A percentile compares a stretch with the other conserved stretches of the same genome.
Conservation (phyloP, 1,284 basidiomycete species). For the Microbotryomycetes sp. region DNA sequence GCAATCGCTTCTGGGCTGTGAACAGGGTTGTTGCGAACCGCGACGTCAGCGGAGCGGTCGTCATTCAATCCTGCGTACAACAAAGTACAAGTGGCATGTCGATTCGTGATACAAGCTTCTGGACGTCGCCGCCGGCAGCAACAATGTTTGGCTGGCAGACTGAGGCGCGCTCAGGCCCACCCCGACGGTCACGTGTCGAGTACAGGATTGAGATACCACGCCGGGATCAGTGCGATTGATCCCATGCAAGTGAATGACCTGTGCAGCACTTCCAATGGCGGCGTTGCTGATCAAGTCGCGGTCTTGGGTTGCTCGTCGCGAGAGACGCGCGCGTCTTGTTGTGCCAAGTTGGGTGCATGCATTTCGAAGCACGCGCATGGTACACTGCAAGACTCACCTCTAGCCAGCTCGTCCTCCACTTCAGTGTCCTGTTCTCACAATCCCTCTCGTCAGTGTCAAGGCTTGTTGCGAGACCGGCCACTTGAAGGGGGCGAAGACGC, state of each 20-base stretch:
- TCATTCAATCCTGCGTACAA: too few relatives aligned
- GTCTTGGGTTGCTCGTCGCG: background rate
- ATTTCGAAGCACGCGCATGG: background rate
- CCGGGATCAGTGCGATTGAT: too few relatives aligned
- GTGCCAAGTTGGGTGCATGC: background rate
- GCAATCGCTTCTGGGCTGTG: conserved; percentile 84
- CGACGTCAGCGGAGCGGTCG: too few relatives aligned
- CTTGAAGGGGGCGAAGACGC: background rate
- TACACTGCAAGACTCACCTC: conserved; percentile 55
- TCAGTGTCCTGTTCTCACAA: conserved; percentile 64
- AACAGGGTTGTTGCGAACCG: too few relatives aligned
- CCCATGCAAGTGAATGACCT: too few relatives aligned
- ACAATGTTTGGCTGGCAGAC: too few relatives aligned
- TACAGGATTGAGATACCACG: too few relatives aligned
- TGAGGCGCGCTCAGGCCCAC: too few relatives aligned
- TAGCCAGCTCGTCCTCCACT: conserved; percentile 92
- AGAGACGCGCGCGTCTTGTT: background rate
- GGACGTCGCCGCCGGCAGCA: too few relatives aligned
- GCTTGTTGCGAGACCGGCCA: background rate
- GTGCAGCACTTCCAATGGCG: background rate
- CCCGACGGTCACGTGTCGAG: too few relatives aligned
- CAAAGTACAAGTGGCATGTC: too few relatives aligned
- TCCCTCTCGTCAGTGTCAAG: background rate
- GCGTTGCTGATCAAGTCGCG: background rate
- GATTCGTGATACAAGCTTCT: too few relatives aligned